Evolutionary conservation across 257 asterid species (phyloP).

Genomic region (Solanum chaucha): DNA sequence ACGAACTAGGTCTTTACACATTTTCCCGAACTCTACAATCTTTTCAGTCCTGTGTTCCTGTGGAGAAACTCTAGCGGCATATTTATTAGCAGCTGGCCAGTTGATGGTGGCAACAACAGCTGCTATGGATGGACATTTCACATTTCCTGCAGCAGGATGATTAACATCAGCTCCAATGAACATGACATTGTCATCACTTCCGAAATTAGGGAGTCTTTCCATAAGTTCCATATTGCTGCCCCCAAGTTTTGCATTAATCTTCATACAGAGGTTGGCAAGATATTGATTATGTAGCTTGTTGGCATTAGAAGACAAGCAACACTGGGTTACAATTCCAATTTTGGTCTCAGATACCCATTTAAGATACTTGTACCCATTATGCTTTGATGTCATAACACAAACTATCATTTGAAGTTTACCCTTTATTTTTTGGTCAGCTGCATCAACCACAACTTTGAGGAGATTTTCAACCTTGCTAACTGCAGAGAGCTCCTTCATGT

Average conservation of each 20-base stretch:
- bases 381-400: constrained; percentile 38
- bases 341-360: constrained; percentile 57
- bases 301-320: constrained; percentile 24
- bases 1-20: constrained; percentile 31
- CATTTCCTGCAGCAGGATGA: constrained; percentile 47
- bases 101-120: constrained; percentile 70
- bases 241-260: constrained; percentile 69
- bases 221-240: constrained; percentile 54
- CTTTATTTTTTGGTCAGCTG: background rate
- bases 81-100: constrained; percentile 71
- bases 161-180: constrained; percentile 86
- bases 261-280: constrained; percentile 48
- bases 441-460: constrained; percentile 16
- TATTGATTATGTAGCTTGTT: constrained; percentile 36
- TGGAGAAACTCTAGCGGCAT: constrained; percentile 57
- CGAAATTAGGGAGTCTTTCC: constrained; percentile 29
- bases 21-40: constrained; percentile 38
- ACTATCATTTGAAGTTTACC: constrained; percentile 43
- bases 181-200: constrained; percentile 35
- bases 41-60: constrained; percentile 45
- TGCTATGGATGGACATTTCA: constrained; percentile 57
- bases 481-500: constrained; percentile 30
- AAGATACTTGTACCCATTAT: constrained; percentile 43
- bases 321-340: constrained; percentile 58
- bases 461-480: constrained; percentile 17